Conservation (phyloP, 164 flowering plant species). For the Chimonanthus praecox region DNA sequence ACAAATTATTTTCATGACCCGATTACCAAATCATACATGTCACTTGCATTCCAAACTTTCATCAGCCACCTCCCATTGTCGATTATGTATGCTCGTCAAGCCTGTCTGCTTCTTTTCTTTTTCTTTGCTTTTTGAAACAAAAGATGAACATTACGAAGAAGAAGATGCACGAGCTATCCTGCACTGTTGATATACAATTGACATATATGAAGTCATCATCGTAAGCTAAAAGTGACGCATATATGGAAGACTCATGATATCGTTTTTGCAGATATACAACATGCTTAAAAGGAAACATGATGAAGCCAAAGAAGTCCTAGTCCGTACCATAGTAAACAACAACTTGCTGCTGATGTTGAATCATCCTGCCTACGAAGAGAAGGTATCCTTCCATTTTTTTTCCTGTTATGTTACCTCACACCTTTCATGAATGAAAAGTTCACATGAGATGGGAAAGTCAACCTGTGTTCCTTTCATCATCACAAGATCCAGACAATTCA, state of each 20-base stretch:
- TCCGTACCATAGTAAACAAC: constrained; percentile 81
- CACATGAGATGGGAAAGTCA: neutral
- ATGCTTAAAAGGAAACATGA: constrained; percentile 87
- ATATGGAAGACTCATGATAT: neutral
- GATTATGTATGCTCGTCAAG: too few species aligned
- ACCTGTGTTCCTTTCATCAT: constrained; percentile 32
- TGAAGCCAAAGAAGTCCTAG: constrained; percentile 83
- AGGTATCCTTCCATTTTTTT: constrained; percentile 63
- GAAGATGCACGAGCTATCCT: too few species aligned
- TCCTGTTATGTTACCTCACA: neutral
- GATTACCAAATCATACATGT: too few species aligned
- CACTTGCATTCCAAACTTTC: too few species aligned
- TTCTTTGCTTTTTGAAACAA: too few species aligned
- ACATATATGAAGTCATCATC: neutral
- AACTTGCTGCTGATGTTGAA: constrained; percentile 77
- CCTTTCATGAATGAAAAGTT: neutral
- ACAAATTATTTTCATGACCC: too few species aligned
- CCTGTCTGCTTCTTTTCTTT: too few species aligned
- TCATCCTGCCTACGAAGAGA: constrained; percentile 64
- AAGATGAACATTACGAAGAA: too few species aligned
- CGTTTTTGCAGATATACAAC: constrained; percentile 62
- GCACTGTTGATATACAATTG: too few species aligned
- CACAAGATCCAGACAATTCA: constrained; percentile 45
- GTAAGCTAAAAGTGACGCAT: neutral
- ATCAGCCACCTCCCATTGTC: too few species aligned